Base-by-base conservation (phyloP, 129 eudicot genomes). In the Tanacetum coccineum region DNA sequence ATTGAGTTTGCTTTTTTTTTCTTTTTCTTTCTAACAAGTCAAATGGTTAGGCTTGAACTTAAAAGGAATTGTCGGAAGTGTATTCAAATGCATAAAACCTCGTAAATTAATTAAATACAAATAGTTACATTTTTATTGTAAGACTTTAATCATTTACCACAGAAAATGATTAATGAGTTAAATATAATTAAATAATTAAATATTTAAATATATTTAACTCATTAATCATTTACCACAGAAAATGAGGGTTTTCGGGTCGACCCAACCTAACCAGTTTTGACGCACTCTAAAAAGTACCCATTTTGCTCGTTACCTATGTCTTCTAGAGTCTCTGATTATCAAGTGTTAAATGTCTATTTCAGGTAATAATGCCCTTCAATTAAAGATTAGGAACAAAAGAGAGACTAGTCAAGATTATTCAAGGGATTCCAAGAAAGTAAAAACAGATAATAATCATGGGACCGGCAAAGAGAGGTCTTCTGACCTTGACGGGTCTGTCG, bases 341-440 rank as follows among this genome's bases (percentile, higher is more conserved):
- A 17, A 20, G 32, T 70, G 13, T 47, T 15, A 25, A n/a, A 47
- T 21, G 71, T 15, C 2, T 51, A 53, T 76, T 80, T 57, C 87
- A 84, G 95, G 88, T 68, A 82, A 75, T 76, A 54, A 74, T 12
- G 65, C 80, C 67, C 70, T 53, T 76, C 81, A 71, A 48, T 44
- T 71, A 50, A 88, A 86, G 82, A 73, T 79, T 21, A 64, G 74
- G 75, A 78, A 77, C 84, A 86, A 78, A 71, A 73, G 95, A 70
- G 91, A 88, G 64, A 40, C 75, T 7, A 81, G 84, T 76, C 74
- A 78, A 76, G 95, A 86, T 64, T 58, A 66, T 64, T 79, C 84
- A n/a, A 86, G 85, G 75, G 79, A 79, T 78, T 79, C 87, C 66
- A 93, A 93, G 75, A 88, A 87, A 77, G 59, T 70, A 28, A 88